These are phyloP conservation scores for Papiliotrema nemorosa DNA, from an alignment of 1,284 basidiomycete species.

Conservation along the genomic window DNA sequence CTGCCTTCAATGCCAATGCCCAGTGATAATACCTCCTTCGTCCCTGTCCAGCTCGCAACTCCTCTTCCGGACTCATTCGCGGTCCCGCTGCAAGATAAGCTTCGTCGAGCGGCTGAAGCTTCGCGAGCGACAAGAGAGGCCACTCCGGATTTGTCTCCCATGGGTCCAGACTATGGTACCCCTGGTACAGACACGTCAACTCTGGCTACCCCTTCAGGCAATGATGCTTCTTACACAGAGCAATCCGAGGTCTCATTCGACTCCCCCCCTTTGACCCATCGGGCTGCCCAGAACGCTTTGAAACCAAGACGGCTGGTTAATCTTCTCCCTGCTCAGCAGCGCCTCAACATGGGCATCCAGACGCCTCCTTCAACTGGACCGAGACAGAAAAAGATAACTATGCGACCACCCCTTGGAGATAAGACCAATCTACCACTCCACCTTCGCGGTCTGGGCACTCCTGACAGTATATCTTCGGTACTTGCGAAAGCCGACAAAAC, in stretches of 20 bases:
- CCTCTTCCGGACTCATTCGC: not conserved
- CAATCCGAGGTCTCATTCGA: not conserved
- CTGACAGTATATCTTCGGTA: not conserved
- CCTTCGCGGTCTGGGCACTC: not conserved
- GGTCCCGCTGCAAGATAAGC: not conserved
- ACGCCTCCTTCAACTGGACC: not conserved
- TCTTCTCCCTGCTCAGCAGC: constrained; percentile 5
- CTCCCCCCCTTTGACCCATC: constrained; percentile 2
- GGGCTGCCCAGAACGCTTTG: constrained; percentile 1
- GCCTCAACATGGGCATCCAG: not conserved
- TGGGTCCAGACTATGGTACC: not conserved
- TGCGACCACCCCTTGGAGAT: not conserved
- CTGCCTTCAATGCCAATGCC: not conserved
- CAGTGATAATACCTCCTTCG: not conserved
- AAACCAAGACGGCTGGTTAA: constrained; percentile 7
- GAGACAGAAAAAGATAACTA: not conserved
- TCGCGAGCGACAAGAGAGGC: not conserved
- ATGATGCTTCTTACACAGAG: not conserved
- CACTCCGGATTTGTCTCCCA: not conserved
- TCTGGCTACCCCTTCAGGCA: not conserved
- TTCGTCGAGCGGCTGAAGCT: not conserved
- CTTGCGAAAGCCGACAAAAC: not conserved
- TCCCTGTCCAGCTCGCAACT: not conserved
- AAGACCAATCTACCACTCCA: not conserved
- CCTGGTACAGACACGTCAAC: not conserved